phyloP scores from a whole-genome alignment of 331 rosid genomes.

The Quercus phellos region DNA sequence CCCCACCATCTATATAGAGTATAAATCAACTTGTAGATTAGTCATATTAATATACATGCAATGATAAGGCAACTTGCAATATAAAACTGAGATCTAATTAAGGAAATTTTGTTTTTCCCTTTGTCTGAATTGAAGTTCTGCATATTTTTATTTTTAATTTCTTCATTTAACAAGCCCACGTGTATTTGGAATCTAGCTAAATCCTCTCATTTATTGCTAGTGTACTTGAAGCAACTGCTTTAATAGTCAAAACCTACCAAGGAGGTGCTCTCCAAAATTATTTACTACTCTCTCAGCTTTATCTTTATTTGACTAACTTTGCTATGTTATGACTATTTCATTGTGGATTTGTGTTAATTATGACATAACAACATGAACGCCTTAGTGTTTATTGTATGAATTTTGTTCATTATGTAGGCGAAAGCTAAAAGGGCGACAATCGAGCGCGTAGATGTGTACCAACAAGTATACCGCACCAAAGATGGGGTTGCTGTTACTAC shows the following conservation, averaged over 20 bases:
- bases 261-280: neutral
- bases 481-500: too few species aligned
- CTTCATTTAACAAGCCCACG: neutral
- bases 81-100: neutral
- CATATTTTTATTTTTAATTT: neutral
- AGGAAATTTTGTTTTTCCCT: neutral
- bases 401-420: too few species aligned
- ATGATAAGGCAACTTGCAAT: neutral
- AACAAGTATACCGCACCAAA: too few species aligned
- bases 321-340: too few species aligned
- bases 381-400: too few species aligned
- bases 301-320: neutral
- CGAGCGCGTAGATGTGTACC: too few species aligned
- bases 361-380: too few species aligned
- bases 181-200: slow-evolving; percentile 8
- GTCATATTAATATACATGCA: neutral
- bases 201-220: slow-evolving; percentile 5
- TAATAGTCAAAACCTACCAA: neutral
- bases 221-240: slow-evolving; percentile 10
- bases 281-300: neutral
- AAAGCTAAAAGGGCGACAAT: too few species aligned
- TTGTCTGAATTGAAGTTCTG: neutral
- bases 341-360: too few species aligned
- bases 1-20: neutral
- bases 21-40: neutral